A percentile compares a stretch with the other conserved stretches of the same genome.
These are phyloP conservation scores for Xylaria sp. DNA, from an alignment of 2,329 filamentous ascomycete genomes.

Conservation along the genomic window DNA sequence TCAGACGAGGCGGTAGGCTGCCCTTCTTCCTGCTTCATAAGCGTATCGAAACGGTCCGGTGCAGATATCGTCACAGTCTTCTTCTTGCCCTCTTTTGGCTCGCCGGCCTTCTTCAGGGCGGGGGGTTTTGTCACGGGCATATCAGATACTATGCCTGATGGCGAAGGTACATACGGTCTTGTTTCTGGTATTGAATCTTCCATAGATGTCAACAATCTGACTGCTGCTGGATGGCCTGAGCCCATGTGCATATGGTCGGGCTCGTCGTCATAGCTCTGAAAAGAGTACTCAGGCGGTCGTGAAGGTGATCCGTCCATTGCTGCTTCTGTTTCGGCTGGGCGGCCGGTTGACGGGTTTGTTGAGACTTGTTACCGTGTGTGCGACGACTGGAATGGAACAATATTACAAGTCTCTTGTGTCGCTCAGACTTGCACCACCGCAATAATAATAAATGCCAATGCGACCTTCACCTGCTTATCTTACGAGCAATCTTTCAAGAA, in stretches of 20 bases:
- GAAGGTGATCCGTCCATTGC: conserved; percentile 64
- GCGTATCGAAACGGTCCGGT: conserved; percentile 48
- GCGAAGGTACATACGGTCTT: conserved; percentile 65
- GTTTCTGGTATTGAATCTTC: conserved; percentile 63
- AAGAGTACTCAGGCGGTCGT: conserved; percentile 67
- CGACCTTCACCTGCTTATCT: neutral
- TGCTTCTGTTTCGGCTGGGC: conserved; percentile 20
- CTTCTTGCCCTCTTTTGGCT: conserved; percentile 34
- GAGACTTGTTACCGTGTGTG: conserved; percentile 27
- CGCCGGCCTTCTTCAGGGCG: conserved; percentile 39
- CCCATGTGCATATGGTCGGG: conserved; percentile 59
- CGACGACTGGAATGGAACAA: conserved; percentile 34
- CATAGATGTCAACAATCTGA: conserved; percentile 71
- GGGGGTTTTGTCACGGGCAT: conserved; percentile 45
- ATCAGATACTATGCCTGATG: conserved; percentile 41
- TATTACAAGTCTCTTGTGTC: conserved; percentile 15
- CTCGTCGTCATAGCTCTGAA: conserved; percentile 68
- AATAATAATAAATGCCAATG: conserved; percentile 21
- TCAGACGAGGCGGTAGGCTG: conserved; percentile 29
- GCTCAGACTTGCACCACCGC: conserved; percentile 13
- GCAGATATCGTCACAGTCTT: conserved; percentile 45
- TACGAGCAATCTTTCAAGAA: neutral
- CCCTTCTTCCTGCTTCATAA: conserved; percentile 55
- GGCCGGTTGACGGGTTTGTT: conserved; percentile 10
- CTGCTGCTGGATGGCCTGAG: conserved; percentile 60